Conservation (phyloP, 352 stramenopile genomes). For the Pythium rhizo-oryzae region DNA sequence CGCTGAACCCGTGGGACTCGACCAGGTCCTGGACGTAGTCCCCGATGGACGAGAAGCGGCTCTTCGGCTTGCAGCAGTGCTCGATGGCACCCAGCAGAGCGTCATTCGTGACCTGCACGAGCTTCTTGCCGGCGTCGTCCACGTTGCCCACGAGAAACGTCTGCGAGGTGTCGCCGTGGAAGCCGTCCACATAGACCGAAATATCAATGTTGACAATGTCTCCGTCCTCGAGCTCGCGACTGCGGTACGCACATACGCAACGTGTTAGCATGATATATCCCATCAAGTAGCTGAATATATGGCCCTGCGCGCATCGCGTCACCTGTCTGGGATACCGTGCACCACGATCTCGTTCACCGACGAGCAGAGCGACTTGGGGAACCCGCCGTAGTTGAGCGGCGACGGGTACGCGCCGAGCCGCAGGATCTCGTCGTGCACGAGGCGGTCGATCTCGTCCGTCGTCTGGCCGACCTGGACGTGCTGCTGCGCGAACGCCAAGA, state of each 20-base stretch:
- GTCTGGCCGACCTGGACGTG: constrained; percentile 84
- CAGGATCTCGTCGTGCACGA: constrained; percentile 93
- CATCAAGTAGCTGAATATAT: too few relatives aligned
- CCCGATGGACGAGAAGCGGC: constrained; percentile 94
- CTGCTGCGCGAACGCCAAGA: constrained; percentile 74
- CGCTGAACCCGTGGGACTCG: constrained; percentile 70
- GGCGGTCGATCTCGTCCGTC: constrained; percentile 94
- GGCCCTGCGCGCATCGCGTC: background rate
- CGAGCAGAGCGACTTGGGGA: constrained; percentile 95
- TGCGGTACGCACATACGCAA: constrained; percentile 10
- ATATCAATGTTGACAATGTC: constrained; percentile 98
- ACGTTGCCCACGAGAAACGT: constrained; percentile 95
- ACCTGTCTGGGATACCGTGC: constrained; percentile 96
- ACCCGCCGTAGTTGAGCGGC: constrained; percentile 93
- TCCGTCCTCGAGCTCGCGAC: constrained; percentile 83
- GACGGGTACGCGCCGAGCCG: constrained; percentile 85
- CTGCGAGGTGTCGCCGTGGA: constrained; percentile 98
- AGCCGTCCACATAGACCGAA: constrained; percentile 92
- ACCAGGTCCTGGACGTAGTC: constrained; percentile 93
- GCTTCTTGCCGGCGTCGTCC: constrained; percentile 78
- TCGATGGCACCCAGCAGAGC: constrained; percentile 87
- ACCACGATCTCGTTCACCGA: constrained; percentile 98
- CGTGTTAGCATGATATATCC: background rate
- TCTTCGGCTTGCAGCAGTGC: constrained; percentile 90
- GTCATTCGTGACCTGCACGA: constrained; percentile 91